Base-by-base conservation (phyloP, 768 basidiomycete genomes). In the Lentinus brumalis region DNA sequence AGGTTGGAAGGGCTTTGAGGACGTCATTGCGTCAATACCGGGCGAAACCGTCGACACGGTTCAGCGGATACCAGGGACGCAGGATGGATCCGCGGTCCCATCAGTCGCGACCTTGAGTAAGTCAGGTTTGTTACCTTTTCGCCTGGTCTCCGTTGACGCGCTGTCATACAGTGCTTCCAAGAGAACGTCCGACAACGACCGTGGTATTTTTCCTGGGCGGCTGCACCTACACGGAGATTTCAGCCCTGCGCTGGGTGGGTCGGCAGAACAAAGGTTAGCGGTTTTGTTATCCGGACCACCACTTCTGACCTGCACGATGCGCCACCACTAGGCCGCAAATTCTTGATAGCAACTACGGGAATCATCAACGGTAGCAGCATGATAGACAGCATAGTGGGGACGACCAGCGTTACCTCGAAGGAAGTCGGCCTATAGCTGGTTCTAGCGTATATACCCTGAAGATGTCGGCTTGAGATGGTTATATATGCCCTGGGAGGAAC, bases 1-100 rank as follows among this genome's bases (percentile, higher is more conserved):
- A 9, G 96, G 96, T 2, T 99, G 96, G 96, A 96, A 92, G 73
- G 96, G 95, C 26, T 94, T 99, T 70, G 97, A 98, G 74, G 96
- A 98, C 68, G 84, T 92, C 14, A 71, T 97, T 21, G 83, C 83
- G 39, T 79, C 81, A 55, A 87, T 98, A 56, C 92, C 94, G 0
- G 97, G 97, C 2, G 85, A 86, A 70, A 91, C 88, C 21, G 84
- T 97, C 44, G 96, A 99, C 74, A 82, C 92, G 39, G 76, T 79
- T 32, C 88, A 84, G 70, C 80, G 78, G 65, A 70, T 70, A 52
- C 65, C 74, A 15, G 73, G 67, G 29, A 72, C 63, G 38, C 66
- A 70, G 16, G 69, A 67, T 21, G 65, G 60, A 39, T 62, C 57
- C 15, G 71, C 70, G 29, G 47, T 72, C 32, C 66, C 72, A 53